Evolutionary conservation across 1,284 basidiomycete genomes (phyloP).

Genomic region (Pyrrhoderma noxium): DNA sequence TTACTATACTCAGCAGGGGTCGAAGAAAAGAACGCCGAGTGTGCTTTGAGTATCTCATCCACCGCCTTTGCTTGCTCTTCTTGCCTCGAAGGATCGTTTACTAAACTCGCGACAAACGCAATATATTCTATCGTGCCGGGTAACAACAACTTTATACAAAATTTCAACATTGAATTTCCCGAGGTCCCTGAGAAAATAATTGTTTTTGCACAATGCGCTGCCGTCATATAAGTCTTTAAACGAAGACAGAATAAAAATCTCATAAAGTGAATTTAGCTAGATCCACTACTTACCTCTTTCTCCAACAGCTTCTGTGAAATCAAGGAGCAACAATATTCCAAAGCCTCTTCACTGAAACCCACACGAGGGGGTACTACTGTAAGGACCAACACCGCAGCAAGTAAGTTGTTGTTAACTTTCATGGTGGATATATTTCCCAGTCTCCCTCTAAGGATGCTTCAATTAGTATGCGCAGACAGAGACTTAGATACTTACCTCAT

Average conservation of each 20-base stretch:
- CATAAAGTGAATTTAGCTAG: too few relatives aligned
- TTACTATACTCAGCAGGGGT: constrained; percentile 59
- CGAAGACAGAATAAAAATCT: too few relatives aligned
- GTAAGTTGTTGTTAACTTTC: constrained; percentile 88
- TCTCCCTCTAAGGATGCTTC: constrained; percentile 49
- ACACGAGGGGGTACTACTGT: constrained; percentile 69
- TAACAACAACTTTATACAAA: constrained; percentile 67
- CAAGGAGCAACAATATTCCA: constrained; percentile 82
- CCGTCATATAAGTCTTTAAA: constrained; percentile 66
- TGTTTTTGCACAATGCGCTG: constrained; percentile 84
- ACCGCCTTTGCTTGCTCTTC: constrained; percentile 52
- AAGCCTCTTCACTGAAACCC: constrained; percentile 64
- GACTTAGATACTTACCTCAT: constrained; percentile 70
- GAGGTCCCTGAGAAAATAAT: constrained; percentile 60
- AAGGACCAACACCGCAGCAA: constrained; percentile 80
- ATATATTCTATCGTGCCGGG: constrained; percentile 77
- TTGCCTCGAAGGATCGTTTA: constrained; percentile 45
- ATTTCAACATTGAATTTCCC: constrained; percentile 60
- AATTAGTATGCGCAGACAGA: background rate
- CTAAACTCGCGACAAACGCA: constrained; percentile 54
- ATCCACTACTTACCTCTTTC: constrained; percentile 49
- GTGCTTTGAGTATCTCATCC: constrained; percentile 77
- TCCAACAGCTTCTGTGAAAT: constrained; percentile 73
- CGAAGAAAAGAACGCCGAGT: constrained; percentile 57
- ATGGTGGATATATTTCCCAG: constrained; percentile 69